Base-by-base conservation (phyloP, 2,329 filamentous ascomycete genomes). In the Alternaria arbusti region DNA sequence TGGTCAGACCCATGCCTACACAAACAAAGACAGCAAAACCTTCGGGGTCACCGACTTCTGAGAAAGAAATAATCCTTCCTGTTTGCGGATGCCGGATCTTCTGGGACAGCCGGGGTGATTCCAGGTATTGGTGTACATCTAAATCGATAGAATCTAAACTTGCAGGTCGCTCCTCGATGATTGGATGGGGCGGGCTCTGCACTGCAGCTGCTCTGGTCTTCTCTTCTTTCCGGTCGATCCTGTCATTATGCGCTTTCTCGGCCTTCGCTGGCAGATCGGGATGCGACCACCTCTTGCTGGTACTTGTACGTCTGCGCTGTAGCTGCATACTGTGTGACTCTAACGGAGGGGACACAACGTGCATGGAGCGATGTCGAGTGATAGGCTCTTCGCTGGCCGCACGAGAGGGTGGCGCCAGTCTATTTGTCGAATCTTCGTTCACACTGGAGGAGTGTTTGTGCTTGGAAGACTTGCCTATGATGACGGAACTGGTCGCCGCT, bases 21-120 rank as follows among this genome's bases (percentile, higher is more conserved):
- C 96, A 99, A 77, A 96, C 96, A 71, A 99, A 94, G 2, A 99
- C 93, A 3, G 94, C 95, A 69, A 91, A 95, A 2, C 96, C 96
- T 46, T 95, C 89, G 0, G 94, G 90, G 78, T 98, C 94, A 13
- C 96, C 96, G 3, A 99, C 96, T 79, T 99, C 96, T 0, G 95
- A 98, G 75, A 97, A 99, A 1, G 94, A 96, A 69, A 99, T 97
- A 4, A 91, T 86, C 15, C 96, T 89, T 1, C 94, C 94, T 0
- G 92, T 96, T 62, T 92, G 90, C 1, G 94, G 93, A 79, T 97
- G 93, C 22, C 86, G 86, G 55, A 98, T 93, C 80, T 91, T 97
- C 74, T 97, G 94, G 4, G 93, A 96, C 57, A 99, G 82, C 8
- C 94, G 89, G 0, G 93, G 90, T 11, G 93, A 93, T 71, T 89